Conservation (phyloP, 2,329 filamentous ascomycete genomes). For the Dothideomycetes sp. region DNA sequence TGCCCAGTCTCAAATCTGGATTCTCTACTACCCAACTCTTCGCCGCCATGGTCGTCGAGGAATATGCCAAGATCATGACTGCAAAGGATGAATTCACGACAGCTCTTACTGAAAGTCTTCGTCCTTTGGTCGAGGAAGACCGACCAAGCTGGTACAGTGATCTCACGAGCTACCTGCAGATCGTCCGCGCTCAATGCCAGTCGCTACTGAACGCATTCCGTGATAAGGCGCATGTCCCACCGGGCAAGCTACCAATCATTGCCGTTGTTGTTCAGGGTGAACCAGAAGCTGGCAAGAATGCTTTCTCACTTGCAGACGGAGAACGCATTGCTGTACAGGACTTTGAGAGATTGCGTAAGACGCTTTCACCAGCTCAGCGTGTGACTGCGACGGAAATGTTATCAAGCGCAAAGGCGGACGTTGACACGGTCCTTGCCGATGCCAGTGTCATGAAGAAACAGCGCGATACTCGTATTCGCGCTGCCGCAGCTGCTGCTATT, state of each 20-base stretch:
- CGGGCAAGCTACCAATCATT: constrained; percentile 65
- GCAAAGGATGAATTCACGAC: constrained; percentile 42
- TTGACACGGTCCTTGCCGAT: constrained; percentile 65
- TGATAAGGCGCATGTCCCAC: constrained; percentile 75
- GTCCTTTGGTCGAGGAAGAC: constrained; percentile 69
- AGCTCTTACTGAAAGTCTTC: constrained; percentile 56
- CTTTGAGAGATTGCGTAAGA: constrained; percentile 79
- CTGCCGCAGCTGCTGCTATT: constrained; percentile 76
- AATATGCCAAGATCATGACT: constrained; percentile 58
- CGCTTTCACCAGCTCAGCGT: constrained; percentile 78
- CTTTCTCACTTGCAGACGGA: constrained; percentile 79
- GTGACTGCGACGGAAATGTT: constrained; percentile 74
- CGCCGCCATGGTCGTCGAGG: constrained; percentile 75
- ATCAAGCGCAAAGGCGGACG: constrained; percentile 63
- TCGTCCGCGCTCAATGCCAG: constrained; percentile 83
- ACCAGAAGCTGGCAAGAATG: constrained; percentile 78
- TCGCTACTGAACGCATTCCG: constrained; percentile 85
- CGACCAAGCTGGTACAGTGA: constrained; percentile 79
- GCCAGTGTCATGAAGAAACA: constrained; percentile 69
- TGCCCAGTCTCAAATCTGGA: constrained; percentile 59
- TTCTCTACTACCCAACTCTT: constrained; percentile 82
- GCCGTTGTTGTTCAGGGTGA: constrained; percentile 93
- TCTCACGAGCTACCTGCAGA: constrained; percentile 79
- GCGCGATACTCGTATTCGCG: constrained; percentile 76
- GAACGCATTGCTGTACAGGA: constrained; percentile 81